Percentiles rank a stretch among this genome's conserved stretches.
Conservation (phyloP, 257 asterid species). For the Solanum clarkiae region DNA sequence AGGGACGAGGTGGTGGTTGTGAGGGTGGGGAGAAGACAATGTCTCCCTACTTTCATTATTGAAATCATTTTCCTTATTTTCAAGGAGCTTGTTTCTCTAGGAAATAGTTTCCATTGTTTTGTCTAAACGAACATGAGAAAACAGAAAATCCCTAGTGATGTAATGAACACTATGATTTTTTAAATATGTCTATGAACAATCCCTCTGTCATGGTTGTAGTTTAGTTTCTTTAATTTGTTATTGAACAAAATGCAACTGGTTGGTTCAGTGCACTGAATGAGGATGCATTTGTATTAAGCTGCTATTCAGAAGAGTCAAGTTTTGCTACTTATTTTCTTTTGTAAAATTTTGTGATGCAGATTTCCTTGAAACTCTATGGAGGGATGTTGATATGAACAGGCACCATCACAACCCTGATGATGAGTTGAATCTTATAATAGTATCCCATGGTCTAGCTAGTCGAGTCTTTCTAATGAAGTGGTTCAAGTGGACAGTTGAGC, state of each 20-base stretch:
- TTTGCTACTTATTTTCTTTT: neutral
- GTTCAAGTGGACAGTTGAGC: slow-evolving; percentile 42
- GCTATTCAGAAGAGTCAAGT: neutral
- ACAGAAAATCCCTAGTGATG: neutral
- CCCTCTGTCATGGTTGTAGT: neutral
- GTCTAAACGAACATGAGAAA: no score
- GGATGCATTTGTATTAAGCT: neutral
- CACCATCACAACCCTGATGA: slow-evolving; percentile 10
- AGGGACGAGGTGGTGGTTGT: no score
- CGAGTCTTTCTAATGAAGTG: slow-evolving; percentile 34
- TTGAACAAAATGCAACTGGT: neutral
- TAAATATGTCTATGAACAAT: neutral
- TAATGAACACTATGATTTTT: neutral
- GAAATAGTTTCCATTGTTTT: no score
- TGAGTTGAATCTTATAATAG: slow-evolving; percentile 22
- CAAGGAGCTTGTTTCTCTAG: no score
- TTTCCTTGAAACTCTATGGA: slow-evolving; percentile 36
- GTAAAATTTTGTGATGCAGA: slow-evolving; percentile 3
- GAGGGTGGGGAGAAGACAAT: no score
- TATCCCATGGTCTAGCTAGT: slow-evolving; percentile 31
- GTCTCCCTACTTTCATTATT: no score
- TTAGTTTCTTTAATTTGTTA: neutral
- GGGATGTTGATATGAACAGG: slow-evolving; percentile 37
- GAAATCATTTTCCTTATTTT: no score
- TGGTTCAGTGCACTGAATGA: neutral